A percentile compares a stretch with the other conserved stretches of the same genome.
These are phyloP conservation scores for Candolleomyces eurysporus DNA, from an alignment of 768 basidiomycete genomes.

Conservation along the genomic window DNA sequence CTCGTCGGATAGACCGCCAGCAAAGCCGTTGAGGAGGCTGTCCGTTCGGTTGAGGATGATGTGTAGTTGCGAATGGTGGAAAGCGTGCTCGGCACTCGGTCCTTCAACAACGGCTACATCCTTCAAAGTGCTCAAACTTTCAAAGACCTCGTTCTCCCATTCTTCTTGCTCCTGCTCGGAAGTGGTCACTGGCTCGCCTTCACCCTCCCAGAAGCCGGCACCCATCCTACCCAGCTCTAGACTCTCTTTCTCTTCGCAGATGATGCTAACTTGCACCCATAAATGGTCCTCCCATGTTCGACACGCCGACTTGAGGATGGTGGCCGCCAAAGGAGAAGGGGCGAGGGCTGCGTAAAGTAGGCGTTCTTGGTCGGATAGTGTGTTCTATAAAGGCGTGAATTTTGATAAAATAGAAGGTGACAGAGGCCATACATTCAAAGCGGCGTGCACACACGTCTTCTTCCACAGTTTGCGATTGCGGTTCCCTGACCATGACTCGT, in stretches of 20 bases:
- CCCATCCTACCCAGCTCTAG: slow-evolving; percentile 64
- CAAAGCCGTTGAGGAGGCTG: slow-evolving; percentile 66
- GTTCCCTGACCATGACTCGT: slow-evolving; percentile 72
- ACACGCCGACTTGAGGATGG: slow-evolving; percentile 69
- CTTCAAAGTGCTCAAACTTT: slow-evolving; percentile 55
- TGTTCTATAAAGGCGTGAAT: slow-evolving; percentile 36
- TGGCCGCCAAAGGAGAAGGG: slow-evolving; percentile 66
- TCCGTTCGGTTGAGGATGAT: slow-evolving; percentile 74
- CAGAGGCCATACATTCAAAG: slow-evolving; percentile 58
- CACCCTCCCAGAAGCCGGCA: slow-evolving; percentile 78
- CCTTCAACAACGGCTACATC: slow-evolving; percentile 62
- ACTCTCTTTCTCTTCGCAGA: slow-evolving; percentile 80
- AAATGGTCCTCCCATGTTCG: slow-evolving; percentile 93
- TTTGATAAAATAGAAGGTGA: neutral
- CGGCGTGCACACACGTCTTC: slow-evolving; percentile 74
- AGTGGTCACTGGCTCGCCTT: slow-evolving; percentile 29
- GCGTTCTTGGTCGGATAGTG: slow-evolving; percentile 72
- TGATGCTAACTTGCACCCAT: slow-evolving; percentile 83
- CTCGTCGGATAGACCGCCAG: slow-evolving; percentile 52
- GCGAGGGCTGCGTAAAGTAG: slow-evolving; percentile 83
- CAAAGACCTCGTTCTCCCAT: slow-evolving; percentile 65
- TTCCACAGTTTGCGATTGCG: slow-evolving; percentile 83
- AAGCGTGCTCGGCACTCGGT: slow-evolving; percentile 66
- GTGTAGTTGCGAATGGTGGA: slow-evolving; percentile 78
- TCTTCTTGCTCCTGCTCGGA: slow-evolving; percentile 49